These are phyloP conservation scores for Marsdenia floribunda DNA, from an alignment of 257 asterid species.

Conservation along the genomic window DNA sequence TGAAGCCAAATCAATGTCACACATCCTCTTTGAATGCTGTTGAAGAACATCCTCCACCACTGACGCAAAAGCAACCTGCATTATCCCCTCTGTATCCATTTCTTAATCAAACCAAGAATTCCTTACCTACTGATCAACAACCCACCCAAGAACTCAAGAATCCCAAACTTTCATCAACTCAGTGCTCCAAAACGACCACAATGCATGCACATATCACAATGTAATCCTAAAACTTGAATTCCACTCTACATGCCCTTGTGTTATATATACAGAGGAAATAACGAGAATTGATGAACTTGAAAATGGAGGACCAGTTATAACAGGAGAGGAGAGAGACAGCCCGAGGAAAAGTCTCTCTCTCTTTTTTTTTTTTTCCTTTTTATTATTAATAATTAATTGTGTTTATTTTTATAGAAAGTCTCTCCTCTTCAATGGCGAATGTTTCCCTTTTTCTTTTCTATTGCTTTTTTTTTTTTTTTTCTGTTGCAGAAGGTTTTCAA, in stretches of 20 bases:
- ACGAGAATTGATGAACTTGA: constrained; percentile 17
- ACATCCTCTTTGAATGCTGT: constrained; percentile 49
- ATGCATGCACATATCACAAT: constrained; percentile 2
- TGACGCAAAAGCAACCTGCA: constrained; percentile 50
- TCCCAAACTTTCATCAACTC: constrained; percentile 14
- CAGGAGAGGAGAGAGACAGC: constrained; percentile 23
- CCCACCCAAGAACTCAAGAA: constrained; percentile 20
- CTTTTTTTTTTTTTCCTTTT: constrained; percentile 10
- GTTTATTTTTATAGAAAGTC: constrained; percentile 9
- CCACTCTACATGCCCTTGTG: not conserved
- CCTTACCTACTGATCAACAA: constrained; percentile 21
- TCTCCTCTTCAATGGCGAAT: not conserved
- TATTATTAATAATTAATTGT: constrained; percentile 14
- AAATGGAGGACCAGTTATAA: constrained; percentile 36
- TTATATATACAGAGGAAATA: not conserved
- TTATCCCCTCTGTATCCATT: constrained; percentile 57
- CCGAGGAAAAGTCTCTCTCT: not conserved
- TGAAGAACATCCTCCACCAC: constrained; percentile 67
- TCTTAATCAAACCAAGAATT: constrained; percentile 22
- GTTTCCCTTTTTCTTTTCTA: constrained; percentile 5
- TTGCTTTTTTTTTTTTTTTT: not conserved
- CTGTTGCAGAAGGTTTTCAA: not conserved
- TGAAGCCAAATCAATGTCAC: constrained; percentile 67
- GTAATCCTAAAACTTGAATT: not conserved
- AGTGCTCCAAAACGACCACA: constrained; percentile 3